Conservation (phyloP, 306 rosid genomes). For the Oxytropis ochrocephala region DNA sequence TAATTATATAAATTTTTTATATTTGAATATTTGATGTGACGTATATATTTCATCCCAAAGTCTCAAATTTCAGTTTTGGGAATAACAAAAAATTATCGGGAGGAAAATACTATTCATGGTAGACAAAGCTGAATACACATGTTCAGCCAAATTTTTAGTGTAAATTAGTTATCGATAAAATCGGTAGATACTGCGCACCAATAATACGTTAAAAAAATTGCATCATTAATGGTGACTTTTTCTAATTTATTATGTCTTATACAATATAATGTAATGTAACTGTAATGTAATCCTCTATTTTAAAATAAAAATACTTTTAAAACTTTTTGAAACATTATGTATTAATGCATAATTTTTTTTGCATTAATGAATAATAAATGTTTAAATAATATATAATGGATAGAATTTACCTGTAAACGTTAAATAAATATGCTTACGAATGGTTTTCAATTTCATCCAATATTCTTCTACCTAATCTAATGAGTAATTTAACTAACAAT, state of each 20-base stretch:
- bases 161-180: too few species aligned
- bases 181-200: too few species aligned
- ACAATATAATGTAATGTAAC: neutral
- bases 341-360: neutral
- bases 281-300: neutral
- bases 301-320: neutral
- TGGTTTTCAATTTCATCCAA: neutral
- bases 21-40: neutral
- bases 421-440: neutral
- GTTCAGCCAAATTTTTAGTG: too few species aligned
- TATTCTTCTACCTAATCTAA: slow-evolving; percentile 3
- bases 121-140: too few species aligned
- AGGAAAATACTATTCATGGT: too few species aligned
- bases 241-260: neutral
- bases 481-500: slow-evolving; percentile 14
- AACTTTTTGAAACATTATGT: neutral
- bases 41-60: too few species aligned
- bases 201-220: too few species aligned
- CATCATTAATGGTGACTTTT: neutral
- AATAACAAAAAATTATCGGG: too few species aligned
- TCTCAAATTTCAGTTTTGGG: too few species aligned
- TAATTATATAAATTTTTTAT: too few species aligned
- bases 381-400: neutral
- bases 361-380: neutral
- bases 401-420: neutral